A percentile compares a stretch with the other conserved stretches of the same genome.
Conservation (phyloP, 495 filamentous ascomycete species). For the Neurospora sp. region DNA sequence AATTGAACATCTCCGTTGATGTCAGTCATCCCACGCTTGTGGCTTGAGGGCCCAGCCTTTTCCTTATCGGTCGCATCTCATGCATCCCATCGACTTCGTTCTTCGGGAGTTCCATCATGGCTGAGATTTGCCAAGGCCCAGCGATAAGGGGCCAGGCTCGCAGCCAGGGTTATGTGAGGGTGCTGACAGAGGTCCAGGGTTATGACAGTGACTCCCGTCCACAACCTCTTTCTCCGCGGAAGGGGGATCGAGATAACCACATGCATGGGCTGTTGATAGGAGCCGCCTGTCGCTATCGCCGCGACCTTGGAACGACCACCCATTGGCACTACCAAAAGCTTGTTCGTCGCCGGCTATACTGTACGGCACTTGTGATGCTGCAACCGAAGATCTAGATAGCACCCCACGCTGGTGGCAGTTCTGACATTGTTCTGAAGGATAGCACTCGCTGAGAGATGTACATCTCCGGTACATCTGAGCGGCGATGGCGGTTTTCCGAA, state of each 20-base stretch:
- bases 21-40: background rate
- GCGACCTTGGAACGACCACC: background rate
- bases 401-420: background rate
- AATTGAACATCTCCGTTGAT: background rate
- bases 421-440: background rate
- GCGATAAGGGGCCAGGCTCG: background rate
- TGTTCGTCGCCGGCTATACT: background rate
- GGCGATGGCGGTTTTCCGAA: background rate
- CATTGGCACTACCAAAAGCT: background rate
- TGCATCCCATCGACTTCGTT: background rate
- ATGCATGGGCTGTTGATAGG: background rate
- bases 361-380: background rate
- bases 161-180: background rate
- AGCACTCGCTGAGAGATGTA: background rate
- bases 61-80: background rate
- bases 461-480: background rate
- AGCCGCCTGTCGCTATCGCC: background rate
- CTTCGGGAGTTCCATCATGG: background rate
- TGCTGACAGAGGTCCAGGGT: background rate
- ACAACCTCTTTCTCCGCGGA: background rate
- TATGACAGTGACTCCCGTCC: background rate
- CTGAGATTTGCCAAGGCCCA: background rate
- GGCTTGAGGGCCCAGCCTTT: background rate
- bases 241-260: background rate
- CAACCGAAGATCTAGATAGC: background rate